Base-by-base conservation (phyloP, 1,284 basidiomycete genomes). In the Cryptococcus sp. region DNA sequence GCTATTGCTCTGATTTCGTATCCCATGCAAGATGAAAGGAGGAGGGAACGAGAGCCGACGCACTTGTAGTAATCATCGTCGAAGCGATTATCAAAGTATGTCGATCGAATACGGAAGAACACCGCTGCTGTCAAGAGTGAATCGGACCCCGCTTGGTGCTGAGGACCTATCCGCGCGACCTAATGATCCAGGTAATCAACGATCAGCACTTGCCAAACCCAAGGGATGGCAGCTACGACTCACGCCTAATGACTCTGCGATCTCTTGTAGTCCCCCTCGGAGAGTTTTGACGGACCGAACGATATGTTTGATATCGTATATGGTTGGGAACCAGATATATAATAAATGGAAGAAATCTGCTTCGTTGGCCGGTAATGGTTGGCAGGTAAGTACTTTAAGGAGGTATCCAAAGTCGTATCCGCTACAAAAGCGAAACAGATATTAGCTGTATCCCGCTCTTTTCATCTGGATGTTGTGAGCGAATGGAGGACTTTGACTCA, bases 361-460 rank as follows among this genome's bases (percentile, higher is more conserved):
- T 80, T 99, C 96, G 23, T 87, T 87, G 26, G 88, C 85, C 3
- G 96, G 96, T 61, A 99, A 80, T 45, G 92, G 89, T 69, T 88
- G 83, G 64, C 86, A 89, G 0, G 94, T 97, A 50, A 99, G 84
- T 51, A 98, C 85, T 77, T 96, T 96, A 78, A 99, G 87, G 67
- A 99, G 89, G 77, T 99, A 99, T 20, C 96, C 95, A 80, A 99
- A 99, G 79, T 99, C 95, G 79, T 99, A 99, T 34, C 95, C 96
- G 75, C 94, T 97, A 75, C 52, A n/a, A 50, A 22, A 3, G n/a
- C 41, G 15, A 16, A 11, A 19, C 41, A 44, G 41, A 34, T 34
- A 34, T 43, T 37, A 55, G 59, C 46, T 45, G 34, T 3, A 10
- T 29, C 26, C 26, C 26, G 13, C 29, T 34, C 29, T 2, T 34